Conservation (phyloP, 2,329 filamentous ascomycete species). For the Trichoderma koningii region DNA sequence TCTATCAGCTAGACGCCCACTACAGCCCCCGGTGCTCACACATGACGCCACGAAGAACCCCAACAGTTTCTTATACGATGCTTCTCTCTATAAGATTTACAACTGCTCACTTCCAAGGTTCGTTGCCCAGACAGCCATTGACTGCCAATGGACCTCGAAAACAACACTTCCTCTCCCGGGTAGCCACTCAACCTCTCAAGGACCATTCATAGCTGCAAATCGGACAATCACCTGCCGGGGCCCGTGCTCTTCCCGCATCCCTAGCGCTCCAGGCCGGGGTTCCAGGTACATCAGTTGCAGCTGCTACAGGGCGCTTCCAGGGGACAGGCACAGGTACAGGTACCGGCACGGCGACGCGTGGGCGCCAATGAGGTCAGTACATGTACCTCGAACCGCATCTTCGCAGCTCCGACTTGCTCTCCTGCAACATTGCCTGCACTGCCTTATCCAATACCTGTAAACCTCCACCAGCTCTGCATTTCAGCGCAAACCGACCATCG, state of each 20-base stretch:
- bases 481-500: not conserved
- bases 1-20: not conserved
- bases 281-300: conserved; percentile 21
- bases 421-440: no score
- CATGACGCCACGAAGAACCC: no score
- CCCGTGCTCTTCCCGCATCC: conserved; percentile 26
- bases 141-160: not conserved
- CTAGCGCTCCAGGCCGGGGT: conserved; percentile 23
- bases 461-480: not conserved
- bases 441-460: no score
- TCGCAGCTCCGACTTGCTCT: not conserved
- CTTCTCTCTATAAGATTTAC: not conserved
- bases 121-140: not conserved
- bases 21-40: no score
- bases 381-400: not conserved
- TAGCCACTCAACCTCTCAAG: not conserved
- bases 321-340: conserved; percentile 9
- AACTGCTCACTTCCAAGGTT: not conserved
- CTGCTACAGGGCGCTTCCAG: conserved; percentile 11
- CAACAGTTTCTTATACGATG: no score
- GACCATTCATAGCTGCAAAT: not conserved
- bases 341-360: conserved; percentile 22
- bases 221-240: conserved; percentile 12
- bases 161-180: not conserved
- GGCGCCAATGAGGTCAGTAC: conserved; percentile 25